Percentiles rank a stretch among this genome's conserved stretches.
These are phyloP conservation scores for Trifolium subterraneum DNA, from an alignment of 306 rosid species.

Conservation along the genomic window DNA sequence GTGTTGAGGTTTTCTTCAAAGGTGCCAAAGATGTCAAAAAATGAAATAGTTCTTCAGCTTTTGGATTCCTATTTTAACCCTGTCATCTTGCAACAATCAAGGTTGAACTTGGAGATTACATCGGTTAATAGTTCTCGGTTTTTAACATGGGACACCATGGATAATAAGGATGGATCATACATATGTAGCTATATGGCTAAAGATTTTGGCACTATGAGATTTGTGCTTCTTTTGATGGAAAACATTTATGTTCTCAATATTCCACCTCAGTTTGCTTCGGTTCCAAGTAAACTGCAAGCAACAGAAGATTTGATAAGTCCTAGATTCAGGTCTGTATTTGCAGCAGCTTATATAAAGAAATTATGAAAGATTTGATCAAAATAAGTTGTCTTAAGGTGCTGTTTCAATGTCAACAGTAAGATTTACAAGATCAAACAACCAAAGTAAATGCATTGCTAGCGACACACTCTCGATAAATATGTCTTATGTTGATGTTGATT, in stretches of 20 bases:
- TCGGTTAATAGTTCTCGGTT: slow-evolving; percentile 57
- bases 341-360: neutral
- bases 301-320: slow-evolving; percentile 81
- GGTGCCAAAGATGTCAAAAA: slow-evolving; percentile 63
- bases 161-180: slow-evolving; percentile 77
- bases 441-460: slow-evolving; percentile 21
- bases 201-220: too few relatives aligned
- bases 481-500: neutral
- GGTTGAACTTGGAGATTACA: slow-evolving; percentile 67
- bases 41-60: slow-evolving; percentile 73
- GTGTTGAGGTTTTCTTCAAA: slow-evolving; percentile 64
- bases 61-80: slow-evolving; percentile 78
- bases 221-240: too few relatives aligned
- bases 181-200: slow-evolving; percentile 58
- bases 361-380: too few relatives aligned
- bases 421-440: neutral
- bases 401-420: neutral
- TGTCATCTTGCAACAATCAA: slow-evolving; percentile 63
- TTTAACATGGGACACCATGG: slow-evolving; percentile 57
- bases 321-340: slow-evolving; percentile 62
- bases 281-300: slow-evolving; percentile 76
- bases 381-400: neutral
- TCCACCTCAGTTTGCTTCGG: slow-evolving; percentile 82
- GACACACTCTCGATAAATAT: neutral
- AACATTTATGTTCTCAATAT: slow-evolving; percentile 70